Conservation (phyloP, 129 eudicot species). For the Flaveria ramosissima region DNA sequence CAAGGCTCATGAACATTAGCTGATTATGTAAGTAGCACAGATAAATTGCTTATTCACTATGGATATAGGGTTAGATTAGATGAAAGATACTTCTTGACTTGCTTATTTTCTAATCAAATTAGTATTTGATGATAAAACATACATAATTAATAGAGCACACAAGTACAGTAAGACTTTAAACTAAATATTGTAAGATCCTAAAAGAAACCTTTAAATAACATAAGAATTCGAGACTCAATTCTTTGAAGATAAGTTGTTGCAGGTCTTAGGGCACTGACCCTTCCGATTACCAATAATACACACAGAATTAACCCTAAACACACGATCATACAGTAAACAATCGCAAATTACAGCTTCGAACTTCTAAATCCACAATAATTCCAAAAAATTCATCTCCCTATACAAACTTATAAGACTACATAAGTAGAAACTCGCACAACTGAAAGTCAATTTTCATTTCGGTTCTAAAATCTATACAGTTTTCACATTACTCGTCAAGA, state of each 20-base stretch:
- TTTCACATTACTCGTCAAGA: constrained; percentile 7
- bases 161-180: neutral
- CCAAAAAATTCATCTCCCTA: neutral
- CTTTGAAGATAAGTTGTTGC: constrained; percentile 9
- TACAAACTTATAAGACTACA: neutral
- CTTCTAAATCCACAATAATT: constrained; percentile 3
- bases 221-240: constrained; percentile 11
- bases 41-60: neutral
- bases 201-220: constrained; percentile 4
- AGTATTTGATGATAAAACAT: neutral
- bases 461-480: neutral
- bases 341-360: constrained; percentile 13
- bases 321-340: constrained; percentile 18
- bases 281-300: constrained; percentile 20
- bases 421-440: neutral
- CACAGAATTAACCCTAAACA: constrained; percentile 18
- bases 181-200: neutral
- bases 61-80: neutral
- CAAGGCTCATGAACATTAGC: neutral
- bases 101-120: neutral
- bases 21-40: neutral
- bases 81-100: neutral
- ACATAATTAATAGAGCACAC: neutral
- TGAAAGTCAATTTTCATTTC: neutral
- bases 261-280: constrained; percentile 15